phyloP scores from a whole-genome alignment of 768 basidiomycete species.

The Hypholoma fasciculare region DNA sequence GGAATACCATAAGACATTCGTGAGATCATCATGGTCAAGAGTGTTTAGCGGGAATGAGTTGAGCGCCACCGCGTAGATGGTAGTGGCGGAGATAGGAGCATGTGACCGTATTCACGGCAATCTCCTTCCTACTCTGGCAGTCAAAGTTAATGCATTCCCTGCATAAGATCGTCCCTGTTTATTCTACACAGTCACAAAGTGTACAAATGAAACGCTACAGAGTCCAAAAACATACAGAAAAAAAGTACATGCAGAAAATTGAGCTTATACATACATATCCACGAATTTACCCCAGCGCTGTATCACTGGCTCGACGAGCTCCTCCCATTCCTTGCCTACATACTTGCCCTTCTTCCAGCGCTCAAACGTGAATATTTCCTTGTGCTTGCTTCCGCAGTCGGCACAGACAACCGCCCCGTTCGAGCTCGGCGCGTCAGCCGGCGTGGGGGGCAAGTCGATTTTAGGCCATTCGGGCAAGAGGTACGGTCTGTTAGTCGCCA shows the following conservation, averaged over 20 bases:
- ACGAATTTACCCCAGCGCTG: constrained; percentile 77
- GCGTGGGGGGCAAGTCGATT: constrained; percentile 21
- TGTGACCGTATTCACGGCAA: not conserved
- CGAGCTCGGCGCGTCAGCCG: constrained; percentile 20
- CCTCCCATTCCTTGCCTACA: constrained; percentile 72
- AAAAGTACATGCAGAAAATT: too few relatives aligned
- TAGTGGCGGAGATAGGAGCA: not conserved
- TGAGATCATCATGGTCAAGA: too few relatives aligned
- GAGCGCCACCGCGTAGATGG: too few relatives aligned
- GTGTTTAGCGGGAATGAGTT: too few relatives aligned
- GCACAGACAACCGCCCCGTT: constrained; percentile 29
- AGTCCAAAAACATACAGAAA: too few relatives aligned
- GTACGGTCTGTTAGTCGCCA: constrained; percentile 59
- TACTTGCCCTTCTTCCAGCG: constrained; percentile 52
- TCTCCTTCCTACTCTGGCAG: too few relatives aligned
- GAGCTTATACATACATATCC: constrained; percentile 27
- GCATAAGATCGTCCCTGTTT: too few relatives aligned
- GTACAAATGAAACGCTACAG: too few relatives aligned
- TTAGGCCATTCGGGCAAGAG: constrained; percentile 51
- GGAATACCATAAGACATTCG: too few relatives aligned
- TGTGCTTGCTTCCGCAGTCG: constrained; percentile 57
- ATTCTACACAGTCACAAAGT: too few relatives aligned
- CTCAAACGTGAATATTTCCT: constrained; percentile 78
- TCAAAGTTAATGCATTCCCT: too few relatives aligned
- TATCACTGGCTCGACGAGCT: constrained; percentile 72